phyloP scores from a whole-genome alignment of 1,284 basidiomycete species.

The Marasmius oreades region DNA sequence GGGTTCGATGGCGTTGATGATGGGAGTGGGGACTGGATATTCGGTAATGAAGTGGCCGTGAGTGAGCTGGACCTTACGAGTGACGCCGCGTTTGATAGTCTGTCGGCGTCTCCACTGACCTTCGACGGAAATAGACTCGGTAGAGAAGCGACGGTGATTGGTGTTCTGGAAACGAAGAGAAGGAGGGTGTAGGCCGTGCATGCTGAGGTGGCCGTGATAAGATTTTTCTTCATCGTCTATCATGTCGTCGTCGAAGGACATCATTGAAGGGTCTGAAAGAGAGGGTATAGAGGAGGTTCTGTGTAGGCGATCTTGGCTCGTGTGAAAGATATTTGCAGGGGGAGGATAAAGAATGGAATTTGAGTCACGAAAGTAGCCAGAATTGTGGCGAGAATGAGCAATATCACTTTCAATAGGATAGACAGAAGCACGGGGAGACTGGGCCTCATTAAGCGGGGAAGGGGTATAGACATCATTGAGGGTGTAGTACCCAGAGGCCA shows the following conservation, averaged over 20 bases:
- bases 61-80: conserved; percentile 80
- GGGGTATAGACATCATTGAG: too few species aligned
- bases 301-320: too few species aligned
- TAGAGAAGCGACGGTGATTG: background rate
- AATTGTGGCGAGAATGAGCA: too few species aligned
- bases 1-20: conserved; percentile 75
- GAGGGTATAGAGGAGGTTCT: too few species aligned
- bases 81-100: conserved; percentile 73
- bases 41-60: conserved; percentile 82
- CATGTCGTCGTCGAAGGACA: background rate
- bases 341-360: too few species aligned
- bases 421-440: too few species aligned
- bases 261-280: too few species aligned
- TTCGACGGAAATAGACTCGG: background rate
- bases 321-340: too few species aligned
- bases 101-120: conserved; percentile 64
- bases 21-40: conserved; percentile 77
- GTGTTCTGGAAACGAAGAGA: background rate
- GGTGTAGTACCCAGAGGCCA: too few species aligned
- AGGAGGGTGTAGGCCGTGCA: background rate
- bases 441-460: too few species aligned
- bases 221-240: background rate
- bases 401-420: too few species aligned
- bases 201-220: background rate
- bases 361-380: too few species aligned